Evolutionary conservation across 331 rosid genomes (phyloP), one percentile per base, ranked within the genome.

Genomic region (Telfairia occidentalis): DNA sequence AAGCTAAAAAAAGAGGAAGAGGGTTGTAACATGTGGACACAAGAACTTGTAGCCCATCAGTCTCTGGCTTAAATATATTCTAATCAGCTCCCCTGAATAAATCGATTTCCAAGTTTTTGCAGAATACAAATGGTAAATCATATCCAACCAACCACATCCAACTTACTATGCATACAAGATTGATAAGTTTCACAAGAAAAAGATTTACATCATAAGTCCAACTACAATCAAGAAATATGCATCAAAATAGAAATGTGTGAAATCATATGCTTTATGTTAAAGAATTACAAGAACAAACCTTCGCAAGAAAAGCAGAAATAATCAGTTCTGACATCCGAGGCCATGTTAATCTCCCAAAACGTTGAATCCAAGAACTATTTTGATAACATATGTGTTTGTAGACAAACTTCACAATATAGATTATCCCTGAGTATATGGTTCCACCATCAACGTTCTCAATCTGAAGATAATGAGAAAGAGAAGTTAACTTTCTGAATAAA

Each of bases 271-370:
- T n/a, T 34, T 26, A 34, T 23, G 23, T 55, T 21, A 57, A 50
- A 71, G 63, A 76, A 43, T 32, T 64, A 15, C 67, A 46, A 73
- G 52, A 45, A 66, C 77, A 69, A 83, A 94, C 98, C 97, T 91
- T 89, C 10, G 98, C 89, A 58, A 94, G 97, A 84, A 87, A 91
- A 71, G 82, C 87, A 54, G 90, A 89, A 84, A 94, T 86, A 82
- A 94, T 89, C 81, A 89, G 64, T 79, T 94, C 97, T 77, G 97
- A 88, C 81, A 94, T 88, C 81, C 91, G 87, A 74, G 96, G 96
- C 97, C 98, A 94, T 15, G 90, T 87, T 90, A 91, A 84, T 70
- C 96, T 78, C 78, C 98, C 98, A 77, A 94, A 86, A 82, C 86
- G 82, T 77, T 71, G 84, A 63, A 86, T 85, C 98, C 98, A 94